Base-by-base conservation (phyloP, 352 stramenopile genomes). In the Phytophthora brassicae region DNA sequence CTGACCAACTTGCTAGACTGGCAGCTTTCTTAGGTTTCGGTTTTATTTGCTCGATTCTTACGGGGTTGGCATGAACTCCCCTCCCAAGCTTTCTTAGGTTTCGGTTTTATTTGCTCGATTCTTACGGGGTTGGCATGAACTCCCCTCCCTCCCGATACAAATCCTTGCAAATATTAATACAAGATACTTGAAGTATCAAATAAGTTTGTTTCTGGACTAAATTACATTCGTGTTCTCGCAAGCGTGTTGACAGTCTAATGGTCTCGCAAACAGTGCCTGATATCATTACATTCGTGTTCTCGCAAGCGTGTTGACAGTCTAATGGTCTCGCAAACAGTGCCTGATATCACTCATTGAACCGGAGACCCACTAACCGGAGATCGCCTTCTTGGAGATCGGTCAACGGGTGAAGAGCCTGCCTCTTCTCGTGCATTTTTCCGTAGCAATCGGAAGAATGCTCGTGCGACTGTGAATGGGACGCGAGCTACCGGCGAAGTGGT, bases 361-460 rank as follows among this genome's bases (percentile, higher is more conserved):
- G 46, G 38, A 9, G 45, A 62, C 22, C 26, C 49, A 47, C 19
- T 8, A 20, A 60, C 45, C 50, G 56, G 38, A 13, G 29, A 31
- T 31, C 26, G 26, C 4, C 26, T 31, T 31, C 26, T 4, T 53
- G 56, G 38, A 13, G 29, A 58, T 20, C 22, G 35, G 47, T 36
- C 35, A 23, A 42, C 26, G 8, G 54, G 47, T 19, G 68, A 68
- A 64, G 51, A 38, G 16, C 24, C 13, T 43, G 47, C 26, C 60
- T 55, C 19, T 49, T 56, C 33, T 13, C 58, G 55, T 31, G 71
- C 57, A 57, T 69, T 81, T 51, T 85, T 77, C 44, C 76, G 62
- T 24, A 92, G 57, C 26, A 86, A 70, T 0, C 75, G 75, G 41
- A 92, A 92, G 55, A 92, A 92, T 6, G 79, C 75, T 51, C 72